Evolutionary conservation across 2,329 filamentous ascomycete genomes (phyloP).

Genomic region (Microdochium bolleyi): DNA sequence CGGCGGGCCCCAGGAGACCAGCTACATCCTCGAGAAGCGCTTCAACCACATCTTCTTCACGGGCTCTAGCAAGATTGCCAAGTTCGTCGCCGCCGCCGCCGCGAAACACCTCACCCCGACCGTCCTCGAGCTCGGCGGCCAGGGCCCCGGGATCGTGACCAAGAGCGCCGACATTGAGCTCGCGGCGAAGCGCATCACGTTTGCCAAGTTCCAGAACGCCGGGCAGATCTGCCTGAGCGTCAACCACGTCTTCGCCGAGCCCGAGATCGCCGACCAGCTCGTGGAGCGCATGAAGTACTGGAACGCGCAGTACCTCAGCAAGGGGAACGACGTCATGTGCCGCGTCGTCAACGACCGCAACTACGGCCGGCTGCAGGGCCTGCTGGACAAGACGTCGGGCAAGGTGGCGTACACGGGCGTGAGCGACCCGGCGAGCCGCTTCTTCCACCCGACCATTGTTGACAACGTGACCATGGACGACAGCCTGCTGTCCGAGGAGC

Average conservation of each 20-base stretch:
- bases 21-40: slow-evolving; percentile 23
- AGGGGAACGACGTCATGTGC: slow-evolving; percentile 13
- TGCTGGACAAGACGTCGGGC: slow-evolving; percentile 27
- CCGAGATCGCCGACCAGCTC: slow-evolving; percentile 26
- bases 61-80: slow-evolving; percentile 27
- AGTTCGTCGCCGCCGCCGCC: slow-evolving; percentile 27
- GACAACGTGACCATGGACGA: slow-evolving; percentile 24
- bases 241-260: slow-evolving; percentile 36
- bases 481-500: slow-evolving; percentile 31
- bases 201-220: slow-evolving; percentile 31
- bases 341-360: slow-evolving; percentile 33
- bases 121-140: slow-evolving; percentile 36
- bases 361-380: slow-evolving; percentile 27
- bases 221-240: slow-evolving; percentile 31
- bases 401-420: slow-evolving; percentile 25
- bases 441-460: slow-evolving; percentile 29
- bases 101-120: slow-evolving; percentile 35
- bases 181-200: slow-evolving; percentile 32
- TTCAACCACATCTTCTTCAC: slow-evolving; percentile 39
- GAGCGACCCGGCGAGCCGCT: slow-evolving; percentile 16
- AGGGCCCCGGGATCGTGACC: slow-evolving; percentile 33
- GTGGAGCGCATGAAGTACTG: slow-evolving; percentile 22
- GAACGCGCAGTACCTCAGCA: slow-evolving; percentile 19
- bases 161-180: slow-evolving; percentile 29
- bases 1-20: slow-evolving; percentile 27